phyloP scores from a whole-genome alignment of 768 basidiomycete genomes.

The Macrolepiota dolichaula region DNA sequence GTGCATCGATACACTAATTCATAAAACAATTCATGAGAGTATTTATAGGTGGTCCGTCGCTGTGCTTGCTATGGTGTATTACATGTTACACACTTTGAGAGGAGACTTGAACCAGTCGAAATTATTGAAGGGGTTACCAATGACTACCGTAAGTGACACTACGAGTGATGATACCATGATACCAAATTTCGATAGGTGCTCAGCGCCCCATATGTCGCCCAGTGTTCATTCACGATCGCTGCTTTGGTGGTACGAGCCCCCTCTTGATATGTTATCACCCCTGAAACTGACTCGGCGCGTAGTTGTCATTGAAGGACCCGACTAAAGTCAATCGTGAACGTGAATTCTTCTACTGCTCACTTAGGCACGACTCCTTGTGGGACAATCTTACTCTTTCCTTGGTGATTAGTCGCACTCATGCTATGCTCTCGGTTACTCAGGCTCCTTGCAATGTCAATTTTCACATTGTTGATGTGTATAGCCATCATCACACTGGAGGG shows the following conservation, averaged over 20 bases:
- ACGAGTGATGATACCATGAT: neutral
- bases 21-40: neutral
- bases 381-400: neutral
- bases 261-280: neutral
- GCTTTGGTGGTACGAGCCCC: constrained; percentile 23
- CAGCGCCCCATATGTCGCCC: constrained; percentile 29
- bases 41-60: constrained; percentile 33
- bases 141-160: neutral
- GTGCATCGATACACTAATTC: neutral
- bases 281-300: neutral
- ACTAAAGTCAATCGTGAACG: constrained; percentile 21
- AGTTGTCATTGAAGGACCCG: constrained; percentile 25
- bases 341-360: constrained; percentile 27
- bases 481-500: constrained; percentile 26
- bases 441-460: constrained; percentile 19
- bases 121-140: neutral
- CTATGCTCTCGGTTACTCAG: constrained; percentile 13
- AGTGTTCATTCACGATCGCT: constrained; percentile 25
- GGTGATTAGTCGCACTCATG: neutral
- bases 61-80: constrained; percentile 30
- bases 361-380: constrained; percentile 19
- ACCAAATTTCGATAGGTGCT: constrained; percentile 25
- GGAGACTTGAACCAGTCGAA: constrained; percentile 19
- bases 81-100: constrained; percentile 24
- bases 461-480: constrained; percentile 25